Conservation (phyloP, 805 yeast species). For the Saccharomycopsis lassenensis region DNA sequence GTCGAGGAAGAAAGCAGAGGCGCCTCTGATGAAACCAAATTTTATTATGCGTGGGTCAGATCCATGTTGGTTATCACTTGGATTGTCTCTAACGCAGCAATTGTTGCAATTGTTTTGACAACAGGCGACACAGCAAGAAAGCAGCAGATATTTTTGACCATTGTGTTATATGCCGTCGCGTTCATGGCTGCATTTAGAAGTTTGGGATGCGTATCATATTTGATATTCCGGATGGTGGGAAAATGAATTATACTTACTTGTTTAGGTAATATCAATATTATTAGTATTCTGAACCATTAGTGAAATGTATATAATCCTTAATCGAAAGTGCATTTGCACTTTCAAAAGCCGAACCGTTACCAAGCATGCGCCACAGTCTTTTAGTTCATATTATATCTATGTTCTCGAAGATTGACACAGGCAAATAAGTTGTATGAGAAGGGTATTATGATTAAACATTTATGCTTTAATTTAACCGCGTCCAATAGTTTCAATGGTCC, state of each 20-base stretch:
- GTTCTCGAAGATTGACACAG: no score
- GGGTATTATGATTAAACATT: no score
- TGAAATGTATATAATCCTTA: no score
- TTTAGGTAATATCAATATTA: no score
- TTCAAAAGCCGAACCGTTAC: no score
- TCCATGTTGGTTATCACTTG: conserved; percentile 82
- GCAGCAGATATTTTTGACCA: conserved; percentile 62
- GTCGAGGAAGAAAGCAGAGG: conserved; percentile 28
- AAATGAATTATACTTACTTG: background rate
- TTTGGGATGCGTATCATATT: conserved; percentile 57
- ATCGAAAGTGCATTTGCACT: no score
- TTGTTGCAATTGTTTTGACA: conserved; percentile 65
- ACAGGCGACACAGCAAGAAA: conserved; percentile 24
- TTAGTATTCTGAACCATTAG: no score
- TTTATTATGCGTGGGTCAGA: conserved; percentile 85
- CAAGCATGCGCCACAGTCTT: no score
- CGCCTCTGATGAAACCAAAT: conserved; percentile 35
- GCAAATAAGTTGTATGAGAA: no score
- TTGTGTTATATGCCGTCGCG: conserved; percentile 88
- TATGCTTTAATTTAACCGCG: no score
- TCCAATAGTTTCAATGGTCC: no score
- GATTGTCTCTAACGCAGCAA: conserved; percentile 76
- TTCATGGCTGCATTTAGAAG: conserved; percentile 78
- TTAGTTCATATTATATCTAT: no score
- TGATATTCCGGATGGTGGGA: conserved; percentile 24